Evolutionary conservation across 768 basidiomycete species (phyloP), one percentile per base, ranked within the genome.

Genomic region (Rubroboletus pulcherrimus): DNA sequence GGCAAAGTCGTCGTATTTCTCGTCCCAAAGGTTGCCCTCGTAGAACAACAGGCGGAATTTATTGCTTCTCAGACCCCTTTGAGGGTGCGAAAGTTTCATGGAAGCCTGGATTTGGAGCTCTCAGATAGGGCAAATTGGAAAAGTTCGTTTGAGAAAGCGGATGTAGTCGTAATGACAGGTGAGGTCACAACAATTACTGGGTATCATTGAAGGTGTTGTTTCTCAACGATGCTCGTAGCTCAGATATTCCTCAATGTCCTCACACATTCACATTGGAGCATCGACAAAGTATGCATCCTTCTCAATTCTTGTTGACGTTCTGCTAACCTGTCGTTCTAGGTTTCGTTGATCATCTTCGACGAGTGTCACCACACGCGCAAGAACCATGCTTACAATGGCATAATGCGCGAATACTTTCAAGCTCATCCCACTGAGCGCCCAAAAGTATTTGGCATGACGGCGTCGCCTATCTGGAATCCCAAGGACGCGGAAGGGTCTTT

Each of bases 391-490:
- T 82, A 82, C 54, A 81, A 81, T 49, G 76, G 76, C 19, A 80
- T 85, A 53, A 81, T 85, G 80, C 73, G 74, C 19, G 77, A 83
- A 45, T 82, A 84, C 65, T 83, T 78, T 57, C 76, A 76, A 51
- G 74, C 67, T 42, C 76, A 72, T 39, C 63, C 40, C 29, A 48
- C 63, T 1, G 63, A 73, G 19, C 77, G 87, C n/a, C 89, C 91
- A 10, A 92, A 89, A 66, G 77, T 96, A n/a, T 91, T 95, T 57
- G 93, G 93, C 4, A 89, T 96, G 86, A 95, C 93, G 0, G 93
- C 93, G 0, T 93, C 90, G 17, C 93, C 93, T 0, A 84, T 93
- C 26, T 92, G 88, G 87, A 89, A 90, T 58, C 78, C 83, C 12
- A 86, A 81, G 58, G 81, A 91, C 50, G 83, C 90, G 0, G 69